Base-by-base conservation (phyloP, 2,329 filamentous ascomycete species). In the Myriosclerotinia duriaeana region DNA sequence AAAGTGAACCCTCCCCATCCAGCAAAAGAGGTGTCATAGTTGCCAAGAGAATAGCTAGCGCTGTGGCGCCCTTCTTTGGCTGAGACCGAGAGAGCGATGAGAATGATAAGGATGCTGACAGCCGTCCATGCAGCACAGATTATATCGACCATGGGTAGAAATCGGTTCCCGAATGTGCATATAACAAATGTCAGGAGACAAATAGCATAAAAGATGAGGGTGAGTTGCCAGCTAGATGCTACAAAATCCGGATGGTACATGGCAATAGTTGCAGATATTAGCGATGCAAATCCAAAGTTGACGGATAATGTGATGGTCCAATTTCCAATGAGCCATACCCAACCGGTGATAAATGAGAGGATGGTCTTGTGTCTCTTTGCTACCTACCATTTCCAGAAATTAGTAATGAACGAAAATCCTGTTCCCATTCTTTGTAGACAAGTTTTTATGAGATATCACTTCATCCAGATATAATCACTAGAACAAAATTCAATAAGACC, bases 251-350 rank as follows among this genome's bases (percentile, higher is more conserved):
- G 82, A 64, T 84, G 80, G 71, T 83, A 87, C 70, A 87, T 81
- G 3, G 81, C 79, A 5, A 85, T 74, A 0, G 80, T 80, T 0
- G 81, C 83, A 3, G 81, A 80, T 44, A 87, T 77, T 56, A 87
- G 72, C 1, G 81, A 83, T 1, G 84, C 83, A 67, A 85, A 84
- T 74, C 89, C 90, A 73, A 92, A 93, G 80, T 91, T 91, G 75
- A 92, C 89, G n/a, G 89, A 85, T n/a, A 92, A 81, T 0, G 90
- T 92, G 72, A 93, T 93, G 71, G 89, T 92, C 76, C 92, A 89
- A 78, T 93, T 93, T 67, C 91, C 91, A 62, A 92, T 87, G 22
- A 91, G 84, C 75, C 90, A 93, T 30, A 89, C 81, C 89, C 89
- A 93, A 68, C 89, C 89, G 71, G 87, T 89, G 68, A 90, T 85